phyloP scores from a whole-genome alignment of 176 grass and related monocot genomes.

The Pharus latifolius region DNA sequence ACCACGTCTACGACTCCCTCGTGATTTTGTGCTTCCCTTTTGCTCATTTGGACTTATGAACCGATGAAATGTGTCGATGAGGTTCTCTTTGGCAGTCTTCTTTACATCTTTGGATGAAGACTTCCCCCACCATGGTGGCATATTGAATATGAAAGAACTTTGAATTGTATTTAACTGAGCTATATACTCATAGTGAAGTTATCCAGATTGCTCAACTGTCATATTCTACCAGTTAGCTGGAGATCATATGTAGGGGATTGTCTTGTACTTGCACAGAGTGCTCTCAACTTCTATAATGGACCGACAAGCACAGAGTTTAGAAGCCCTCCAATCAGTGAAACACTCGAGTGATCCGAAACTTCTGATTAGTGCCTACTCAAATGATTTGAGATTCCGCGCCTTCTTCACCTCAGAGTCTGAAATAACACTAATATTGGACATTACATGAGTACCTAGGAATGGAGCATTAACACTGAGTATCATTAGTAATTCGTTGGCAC shows the following conservation, averaged over 20 bases:
- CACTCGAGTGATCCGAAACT: not conserved
- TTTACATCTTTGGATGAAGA: conserved; percentile 93
- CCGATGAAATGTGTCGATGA: conserved; percentile 81
- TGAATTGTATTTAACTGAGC: conserved; percentile 18
- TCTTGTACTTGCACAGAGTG: not conserved
- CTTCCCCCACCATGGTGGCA: conserved; percentile 95
- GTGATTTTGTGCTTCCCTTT: conserved; percentile 65
- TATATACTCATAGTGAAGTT: conserved; percentile 7
- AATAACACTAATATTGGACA: conserved; percentile 6
- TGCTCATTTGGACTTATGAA: conserved; percentile 77
- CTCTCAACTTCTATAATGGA: not conserved
- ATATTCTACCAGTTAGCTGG: conserved; percentile 10
- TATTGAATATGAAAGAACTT: conserved; percentile 34
- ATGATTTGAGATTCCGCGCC: too few species aligned
- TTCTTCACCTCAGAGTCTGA: conserved; percentile 13
- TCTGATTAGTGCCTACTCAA: not conserved
- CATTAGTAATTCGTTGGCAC: not conserved
- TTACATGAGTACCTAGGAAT: conserved; percentile 9
- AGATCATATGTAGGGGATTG: not conserved
- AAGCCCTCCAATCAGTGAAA: not conserved
- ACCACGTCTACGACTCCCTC: conserved; percentile 31
- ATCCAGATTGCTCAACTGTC: conserved; percentile 10
- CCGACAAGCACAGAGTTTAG: not conserved
- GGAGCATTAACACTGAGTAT: not conserved
- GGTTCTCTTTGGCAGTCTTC: conserved; percentile 83